Percentiles rank a stretch among this genome's conserved stretches.
Evolutionary conservation across 169 alveolate species (phyloP).

Genomic region (Cryptosporidium canis): DNA sequence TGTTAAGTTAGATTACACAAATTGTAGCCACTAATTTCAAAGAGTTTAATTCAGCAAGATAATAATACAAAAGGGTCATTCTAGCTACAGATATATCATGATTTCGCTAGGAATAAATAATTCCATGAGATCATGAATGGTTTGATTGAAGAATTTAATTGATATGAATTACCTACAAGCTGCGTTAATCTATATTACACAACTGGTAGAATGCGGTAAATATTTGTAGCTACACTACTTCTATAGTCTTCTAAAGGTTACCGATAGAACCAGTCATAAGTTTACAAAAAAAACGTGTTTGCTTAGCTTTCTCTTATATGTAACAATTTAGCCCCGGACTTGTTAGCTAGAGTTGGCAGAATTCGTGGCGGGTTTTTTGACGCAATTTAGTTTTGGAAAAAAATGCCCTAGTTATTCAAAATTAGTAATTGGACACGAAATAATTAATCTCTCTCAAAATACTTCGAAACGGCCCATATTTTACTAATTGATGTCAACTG

Average conservation of each 20-base stretch:
- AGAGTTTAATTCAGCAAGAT: background rate
- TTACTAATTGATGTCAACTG: slow-evolving; percentile 10
- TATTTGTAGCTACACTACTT: background rate
- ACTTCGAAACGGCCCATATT: background rate
- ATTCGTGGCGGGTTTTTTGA: slow-evolving; percentile 10
- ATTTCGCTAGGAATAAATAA: background rate
- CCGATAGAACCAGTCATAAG: background rate
- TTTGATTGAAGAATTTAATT: background rate
- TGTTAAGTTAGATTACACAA: background rate
- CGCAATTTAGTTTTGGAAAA: background rate
- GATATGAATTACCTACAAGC: background rate
- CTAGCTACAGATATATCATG: background rate
- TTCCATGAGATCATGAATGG: background rate
- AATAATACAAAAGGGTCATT: background rate
- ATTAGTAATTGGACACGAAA: background rate
- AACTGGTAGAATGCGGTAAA: background rate
- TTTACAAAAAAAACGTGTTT: background rate
- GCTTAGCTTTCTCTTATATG: background rate
- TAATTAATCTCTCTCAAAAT: background rate
- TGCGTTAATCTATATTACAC: background rate
- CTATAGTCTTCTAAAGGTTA: background rate
- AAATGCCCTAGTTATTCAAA: background rate
- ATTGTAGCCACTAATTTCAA: background rate
- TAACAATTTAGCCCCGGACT: background rate
- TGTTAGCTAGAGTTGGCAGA: background rate